Evolutionary conservation across 2,329 filamentous ascomycete species (phyloP), one percentile per base, ranked within the genome.

Genomic region (Cercospora nicotianae): DNA sequence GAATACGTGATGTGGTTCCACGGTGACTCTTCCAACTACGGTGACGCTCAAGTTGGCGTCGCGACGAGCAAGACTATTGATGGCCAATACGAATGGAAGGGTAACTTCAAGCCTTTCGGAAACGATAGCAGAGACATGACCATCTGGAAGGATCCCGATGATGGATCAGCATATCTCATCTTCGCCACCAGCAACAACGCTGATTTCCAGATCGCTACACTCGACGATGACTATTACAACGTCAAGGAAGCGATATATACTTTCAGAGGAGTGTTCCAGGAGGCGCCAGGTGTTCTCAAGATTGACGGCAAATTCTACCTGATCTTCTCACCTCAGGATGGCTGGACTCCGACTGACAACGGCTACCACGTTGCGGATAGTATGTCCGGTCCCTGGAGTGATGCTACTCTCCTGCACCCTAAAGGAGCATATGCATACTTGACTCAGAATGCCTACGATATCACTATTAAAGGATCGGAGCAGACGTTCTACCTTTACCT

Each of bases 1-100:
- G 87, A 88, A 70, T 91, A 89, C 76, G 88, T 91, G n/a, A 79
- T 91, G 76, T 91, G 87, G 81, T 83, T 91, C 81, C 89, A 91
- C 74, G 89, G 90, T 60, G 89, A 91, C 74, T 83, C 80, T 65
- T 81, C 80, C 31, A 83, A 83, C 74, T 91, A 91, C 71, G 83
- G 81, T 1, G 88, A 90, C 39, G 89, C 89, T 0, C 87, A 85
- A 65, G 87, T 88, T 1, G 89, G 88, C 0, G 87, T 91, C 5
- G 89, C 89, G 0, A 88, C 84, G 0, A 83, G 85, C 0, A 80
- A 83, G 68, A 82, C 79, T 0, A 86, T 90, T 0, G 90, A 89
- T 71, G 89, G 89, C 2, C 79, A 82, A 45, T 91, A 91, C 73
- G 78, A 77, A 4, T 86, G 86, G 72, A 70, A 80, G n/a, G 76